Conservation (phyloP, 192 early-diverging fungal species). For the Umbelopsis isabellina region DNA sequence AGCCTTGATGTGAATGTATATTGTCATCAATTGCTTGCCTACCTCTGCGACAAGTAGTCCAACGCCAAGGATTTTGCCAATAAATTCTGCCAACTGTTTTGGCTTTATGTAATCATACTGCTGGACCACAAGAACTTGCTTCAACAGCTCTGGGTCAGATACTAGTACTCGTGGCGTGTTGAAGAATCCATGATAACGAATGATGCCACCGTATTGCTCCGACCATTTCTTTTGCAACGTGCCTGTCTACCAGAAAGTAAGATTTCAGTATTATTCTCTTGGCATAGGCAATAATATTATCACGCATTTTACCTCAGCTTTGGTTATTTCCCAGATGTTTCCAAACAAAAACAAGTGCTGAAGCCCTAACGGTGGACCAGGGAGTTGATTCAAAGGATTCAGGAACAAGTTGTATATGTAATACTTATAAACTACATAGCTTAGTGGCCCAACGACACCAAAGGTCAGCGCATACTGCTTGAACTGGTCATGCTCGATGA, state of each 20-base stretch:
- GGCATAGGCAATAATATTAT: neutral
- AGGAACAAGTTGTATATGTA: constrained; percentile 45
- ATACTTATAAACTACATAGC: constrained; percentile 43
- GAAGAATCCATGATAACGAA: constrained; percentile 51
- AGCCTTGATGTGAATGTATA: neutral
- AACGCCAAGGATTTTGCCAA: constrained; percentile 46
- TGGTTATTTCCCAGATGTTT: constrained; percentile 46
- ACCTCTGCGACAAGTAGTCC: constrained; percentile 56
- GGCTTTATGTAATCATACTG: constrained; percentile 54
- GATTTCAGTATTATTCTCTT: neutral
- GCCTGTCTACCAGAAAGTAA: constrained; percentile 24
- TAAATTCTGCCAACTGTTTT: constrained; percentile 19
- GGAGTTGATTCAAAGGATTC: constrained; percentile 45
- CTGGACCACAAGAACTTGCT: constrained; percentile 46
- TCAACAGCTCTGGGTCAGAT: constrained; percentile 52
- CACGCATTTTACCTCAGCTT: constrained; percentile 38
- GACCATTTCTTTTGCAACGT: constrained; percentile 49
- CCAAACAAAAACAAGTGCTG: constrained; percentile 46
- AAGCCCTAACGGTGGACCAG: constrained; percentile 50
- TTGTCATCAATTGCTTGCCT: neutral
- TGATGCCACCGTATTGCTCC: constrained; percentile 53
- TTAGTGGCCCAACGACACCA: constrained; percentile 9
- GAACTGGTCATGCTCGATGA: neutral
- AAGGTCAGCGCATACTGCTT: neutral
- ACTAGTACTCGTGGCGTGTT: constrained; percentile 43